Conservation (phyloP, 139 green algal species). For the Pseudopediastrum boryanum region DNA sequence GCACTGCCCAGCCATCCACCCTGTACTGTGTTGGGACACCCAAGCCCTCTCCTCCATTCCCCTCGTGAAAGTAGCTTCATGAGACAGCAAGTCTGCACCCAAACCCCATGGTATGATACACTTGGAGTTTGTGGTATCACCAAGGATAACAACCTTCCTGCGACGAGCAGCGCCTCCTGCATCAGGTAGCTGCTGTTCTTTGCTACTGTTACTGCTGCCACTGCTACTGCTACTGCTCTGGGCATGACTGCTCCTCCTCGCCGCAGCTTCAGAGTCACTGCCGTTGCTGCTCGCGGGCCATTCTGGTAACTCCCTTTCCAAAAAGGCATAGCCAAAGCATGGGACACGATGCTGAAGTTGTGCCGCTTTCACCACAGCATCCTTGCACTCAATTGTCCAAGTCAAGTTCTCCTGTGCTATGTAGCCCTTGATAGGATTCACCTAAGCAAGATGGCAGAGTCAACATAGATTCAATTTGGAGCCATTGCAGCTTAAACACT, state of each 20-base stretch:
- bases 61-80: constrained; percentile 90
- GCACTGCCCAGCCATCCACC: constrained; percentile 88
- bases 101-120: constrained; percentile 67
- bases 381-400: constrained; percentile 8
- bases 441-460: no score
- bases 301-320: constrained; percentile 41
- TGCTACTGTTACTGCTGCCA: neutral
- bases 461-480: no score
- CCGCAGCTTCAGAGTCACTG: neutral
- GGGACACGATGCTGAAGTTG: constrained; percentile 87
- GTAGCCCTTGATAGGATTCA: no score
- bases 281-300: constrained; percentile 27
- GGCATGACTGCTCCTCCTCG: neutral
- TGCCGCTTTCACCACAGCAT: constrained; percentile 32
- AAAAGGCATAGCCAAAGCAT: constrained; percentile 85
- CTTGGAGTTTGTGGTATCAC: constrained; percentile 86
- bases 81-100: constrained; percentile 81
- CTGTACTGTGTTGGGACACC: constrained; percentile 89
- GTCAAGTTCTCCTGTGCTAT: constrained; percentile 5
- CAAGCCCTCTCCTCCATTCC: constrained; percentile 68
- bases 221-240: neutral
- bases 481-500: no score
- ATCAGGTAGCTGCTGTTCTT: neutral
- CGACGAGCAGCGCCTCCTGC: no score
- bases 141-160: constrained; percentile 88